These are phyloP conservation scores for Metschnikowia borealis DNA, from an alignment of 805 yeast species.

Conservation along the genomic window DNA sequence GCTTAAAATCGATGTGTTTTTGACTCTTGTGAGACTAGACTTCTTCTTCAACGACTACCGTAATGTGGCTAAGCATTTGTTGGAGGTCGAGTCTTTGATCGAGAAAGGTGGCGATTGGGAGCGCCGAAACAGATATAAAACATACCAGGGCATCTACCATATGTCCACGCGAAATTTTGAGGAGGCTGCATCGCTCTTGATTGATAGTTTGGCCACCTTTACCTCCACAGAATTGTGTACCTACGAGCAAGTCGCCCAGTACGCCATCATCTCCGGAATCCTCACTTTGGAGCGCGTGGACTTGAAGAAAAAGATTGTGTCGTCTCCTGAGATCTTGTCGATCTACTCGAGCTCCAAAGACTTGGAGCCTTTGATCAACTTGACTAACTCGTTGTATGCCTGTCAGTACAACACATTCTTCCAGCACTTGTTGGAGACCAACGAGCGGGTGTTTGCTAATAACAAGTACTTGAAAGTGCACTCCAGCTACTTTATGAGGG, in stretches of 20 bases:
- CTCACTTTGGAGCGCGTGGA: slow-evolving; percentile 79
- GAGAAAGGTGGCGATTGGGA: slow-evolving; percentile 99
- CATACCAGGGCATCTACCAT: slow-evolving; percentile 80
- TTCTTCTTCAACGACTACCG: slow-evolving; percentile 78
- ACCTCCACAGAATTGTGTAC: slow-evolving; percentile 87
- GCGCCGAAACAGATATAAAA: slow-evolving; percentile 89
- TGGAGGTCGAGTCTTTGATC: slow-evolving; percentile 66
- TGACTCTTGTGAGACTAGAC: slow-evolving; percentile 84
- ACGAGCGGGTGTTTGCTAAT: slow-evolving; percentile 63
- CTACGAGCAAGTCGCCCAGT: slow-evolving; percentile 85
- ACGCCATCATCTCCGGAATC: slow-evolving; percentile 85
- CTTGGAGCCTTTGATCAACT: slow-evolving; percentile 73
- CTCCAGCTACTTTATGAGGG: slow-evolving; percentile 80
- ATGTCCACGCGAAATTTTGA: slow-evolving; percentile 82
- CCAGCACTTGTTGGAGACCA: slow-evolving; percentile 69
- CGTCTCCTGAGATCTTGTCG: slow-evolving; percentile 89
- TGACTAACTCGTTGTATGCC: slow-evolving; percentile 82
- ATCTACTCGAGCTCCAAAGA: slow-evolving; percentile 66
- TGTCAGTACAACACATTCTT: slow-evolving; percentile 83
- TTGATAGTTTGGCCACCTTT: slow-evolving; percentile 91
- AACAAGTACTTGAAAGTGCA: slow-evolving; percentile 69
- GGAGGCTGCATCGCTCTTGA: slow-evolving; percentile 80
- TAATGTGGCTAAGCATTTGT: slow-evolving; percentile 67
- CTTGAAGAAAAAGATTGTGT: slow-evolving; percentile 78
- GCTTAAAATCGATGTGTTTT: slow-evolving; percentile 77